phyloP scores from a whole-genome alignment of 2,329 filamentous ascomycete species.

The Aspergillus fijiensis region DNA sequence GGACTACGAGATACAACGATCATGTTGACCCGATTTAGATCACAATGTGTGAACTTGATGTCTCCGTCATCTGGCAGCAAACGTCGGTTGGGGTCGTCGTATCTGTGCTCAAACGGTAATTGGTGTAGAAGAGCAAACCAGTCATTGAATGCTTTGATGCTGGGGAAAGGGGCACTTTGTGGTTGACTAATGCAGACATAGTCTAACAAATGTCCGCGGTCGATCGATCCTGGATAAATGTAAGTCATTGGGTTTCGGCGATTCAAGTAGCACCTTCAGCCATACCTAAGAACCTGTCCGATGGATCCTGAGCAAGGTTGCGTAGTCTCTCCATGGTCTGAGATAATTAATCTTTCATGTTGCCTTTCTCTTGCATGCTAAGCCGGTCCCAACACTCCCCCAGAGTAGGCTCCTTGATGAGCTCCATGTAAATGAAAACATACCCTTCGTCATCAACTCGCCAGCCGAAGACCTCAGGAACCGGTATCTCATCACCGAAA shows the following conservation, averaged over 20 bases:
- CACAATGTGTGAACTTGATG: constrained; percentile 37
- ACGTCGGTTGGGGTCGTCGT: constrained; percentile 20
- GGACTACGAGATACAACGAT: constrained; percentile 27
- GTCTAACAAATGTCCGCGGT: constrained; percentile 15
- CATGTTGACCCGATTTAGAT: constrained; percentile 34
- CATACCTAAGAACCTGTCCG: constrained; percentile 25
- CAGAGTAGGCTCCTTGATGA: constrained; percentile 28
- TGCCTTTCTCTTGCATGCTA: constrained; percentile 7
- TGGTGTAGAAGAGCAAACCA: constrained; percentile 28
- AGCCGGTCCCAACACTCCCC: constrained; percentile 26
- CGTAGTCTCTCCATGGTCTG: constrained; percentile 20
- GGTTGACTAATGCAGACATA: constrained; percentile 22
- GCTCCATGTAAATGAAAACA: constrained; percentile 37
- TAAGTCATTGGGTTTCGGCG: too few relatives aligned
- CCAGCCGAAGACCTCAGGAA: constrained; percentile 42
- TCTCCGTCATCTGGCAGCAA: constrained; percentile 27
- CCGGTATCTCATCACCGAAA: constrained; percentile 28
- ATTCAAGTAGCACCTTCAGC: background rate
- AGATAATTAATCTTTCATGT: constrained; percentile 20
- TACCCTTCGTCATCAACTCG: constrained; percentile 17
- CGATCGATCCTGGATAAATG: constrained; percentile 20
- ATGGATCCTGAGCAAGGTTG: constrained; percentile 20
- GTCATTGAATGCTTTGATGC: constrained; percentile 27
- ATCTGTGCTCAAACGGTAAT: constrained; percentile 4
- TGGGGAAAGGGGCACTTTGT: constrained; percentile 21